Evolutionary conservation across 2,329 filamentous ascomycete species (phyloP), one percentile per base, ranked within the genome.

Genomic region (Allantophomopsis lycopodina): DNA sequence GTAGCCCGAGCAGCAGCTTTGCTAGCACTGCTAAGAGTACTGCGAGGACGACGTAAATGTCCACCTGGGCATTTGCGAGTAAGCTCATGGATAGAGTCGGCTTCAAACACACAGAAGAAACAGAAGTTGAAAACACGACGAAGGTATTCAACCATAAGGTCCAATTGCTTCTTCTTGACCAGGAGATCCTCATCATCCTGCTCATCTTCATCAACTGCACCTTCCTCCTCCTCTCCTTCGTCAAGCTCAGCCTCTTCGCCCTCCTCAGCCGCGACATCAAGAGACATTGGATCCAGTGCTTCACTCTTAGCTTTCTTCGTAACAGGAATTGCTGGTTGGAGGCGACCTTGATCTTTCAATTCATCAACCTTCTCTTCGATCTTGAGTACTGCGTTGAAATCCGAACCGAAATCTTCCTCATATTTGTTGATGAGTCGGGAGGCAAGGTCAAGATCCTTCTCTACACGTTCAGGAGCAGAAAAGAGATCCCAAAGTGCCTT

Each of bases 31-130:
- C 83, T 91, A 28, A 96, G 70, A 30, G 86, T 94, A 52, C 83
- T 83, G 42, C 88, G 75, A 32, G 91, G 91, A 37, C 91, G 80
- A 46, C 91, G 85, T 45, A 98, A 76, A 66, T 98, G 91, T n/a
- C 91, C 91, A 33, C 91, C 91, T 18, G 91, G 87, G 52, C 91
- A 98, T 62, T 98, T 96, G 43, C 91, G 79, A 32, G 85, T 88
- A 48, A 98, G 69, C 62, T 98, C 91, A 54, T 98, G 91, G 16
- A 96, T 80, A 0, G 89, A 96, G 59, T 98, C 91, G 55, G 87
- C 91, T 62, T 98, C 91, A 50, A 98, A 96, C 5, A 98, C 93
- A 58, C 91, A 98, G 66, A 96, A 98, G 68, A 98, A 95, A 66
- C 91, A 98, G 64, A 98, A 96, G 62, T 91, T 95, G 70, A 93